These are phyloP conservation scores for Phanerochaete sordida DNA, from an alignment of 768 basidiomycete genomes.

Conservation along the genomic window DNA sequence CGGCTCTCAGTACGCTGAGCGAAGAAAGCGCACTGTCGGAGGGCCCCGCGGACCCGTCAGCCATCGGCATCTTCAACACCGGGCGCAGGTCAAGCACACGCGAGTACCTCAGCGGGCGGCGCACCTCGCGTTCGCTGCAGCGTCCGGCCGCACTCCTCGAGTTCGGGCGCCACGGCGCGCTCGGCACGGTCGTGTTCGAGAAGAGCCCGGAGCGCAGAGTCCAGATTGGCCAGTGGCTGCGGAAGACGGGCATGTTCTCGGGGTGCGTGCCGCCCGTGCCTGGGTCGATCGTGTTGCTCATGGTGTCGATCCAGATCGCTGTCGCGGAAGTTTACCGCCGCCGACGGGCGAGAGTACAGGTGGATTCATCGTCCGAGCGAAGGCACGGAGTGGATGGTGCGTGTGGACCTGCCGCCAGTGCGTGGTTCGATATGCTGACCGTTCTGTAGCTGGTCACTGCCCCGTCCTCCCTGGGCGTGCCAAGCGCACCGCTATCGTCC, in stretches of 20 bases:
- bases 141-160: slow-evolving; percentile 54
- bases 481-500: not conserved
- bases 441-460: not conserved
- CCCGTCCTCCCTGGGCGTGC: not conserved
- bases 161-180: slow-evolving; percentile 51
- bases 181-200: slow-evolving; percentile 58
- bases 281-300: not conserved
- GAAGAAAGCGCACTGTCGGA: not conserved
- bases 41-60: not conserved
- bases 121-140: slow-evolving; percentile 31
- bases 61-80: slow-evolving; percentile 64
- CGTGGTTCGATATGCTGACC: not conserved
- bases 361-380: slow-evolving; percentile 56
- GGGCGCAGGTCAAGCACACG: slow-evolving; percentile 58
- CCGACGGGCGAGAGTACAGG: slow-evolving; percentile 67
- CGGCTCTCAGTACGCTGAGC: not conserved
- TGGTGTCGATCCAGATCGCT: slow-evolving; percentile 46
- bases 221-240: slow-evolving; percentile 63
- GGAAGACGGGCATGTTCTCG: slow-evolving; percentile 61
- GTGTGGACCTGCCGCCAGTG: slow-evolving; percentile 26
- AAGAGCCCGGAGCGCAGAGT: slow-evolving; percentile 22
- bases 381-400: slow-evolving; percentile 74
- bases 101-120: slow-evolving; percentile 31
- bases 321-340: slow-evolving; percentile 62
- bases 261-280: slow-evolving; percentile 42